phyloP scores from a whole-genome alignment of 129 eudicot genomes.

The Flaveria linearis region DNA sequence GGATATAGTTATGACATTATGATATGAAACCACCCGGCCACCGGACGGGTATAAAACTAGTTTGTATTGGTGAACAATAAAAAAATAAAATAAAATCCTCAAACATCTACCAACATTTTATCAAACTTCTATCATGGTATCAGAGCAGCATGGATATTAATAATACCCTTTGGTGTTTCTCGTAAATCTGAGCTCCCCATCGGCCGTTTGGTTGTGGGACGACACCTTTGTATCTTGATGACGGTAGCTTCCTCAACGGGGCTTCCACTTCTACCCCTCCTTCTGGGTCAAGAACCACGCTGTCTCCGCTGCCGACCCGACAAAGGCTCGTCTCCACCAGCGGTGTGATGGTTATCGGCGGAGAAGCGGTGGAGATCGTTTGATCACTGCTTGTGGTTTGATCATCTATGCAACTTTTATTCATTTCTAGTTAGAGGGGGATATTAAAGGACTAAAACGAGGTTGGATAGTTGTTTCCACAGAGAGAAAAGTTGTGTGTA shows the following conservation, averaged over 20 bases:
- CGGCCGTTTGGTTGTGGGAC: constrained; percentile 96
- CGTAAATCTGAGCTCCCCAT: constrained; percentile 97
- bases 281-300: constrained; percentile 53
- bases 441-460: neutral
- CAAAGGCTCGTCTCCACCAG: constrained; percentile 24
- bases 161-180: constrained; percentile 69
- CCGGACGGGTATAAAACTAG: no score
- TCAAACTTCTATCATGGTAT: no score
- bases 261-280: constrained; percentile 65
- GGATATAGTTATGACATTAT: no score
- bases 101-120: no score
- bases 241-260: constrained; percentile 74
- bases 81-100: no score
- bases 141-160: constrained; percentile 10
- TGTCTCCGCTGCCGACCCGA: constrained; percentile 54
- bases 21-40: no score
- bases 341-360: constrained; percentile 22
- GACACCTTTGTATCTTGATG: constrained; percentile 81
- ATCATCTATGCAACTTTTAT: constrained; percentile 52
- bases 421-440: constrained; percentile 56
- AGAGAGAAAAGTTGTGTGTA: constrained; percentile 31
- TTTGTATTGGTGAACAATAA: no score
- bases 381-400: constrained; percentile 52
- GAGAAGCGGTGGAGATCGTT: constrained; percentile 33
- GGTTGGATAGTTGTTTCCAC: constrained; percentile 1